Percentiles rank a stretch among this genome's conserved stretches.
Evolutionary conservation across 1,139 yeast genomes (phyloP).

Genomic region (Suhomyces yuchorum): DNA sequence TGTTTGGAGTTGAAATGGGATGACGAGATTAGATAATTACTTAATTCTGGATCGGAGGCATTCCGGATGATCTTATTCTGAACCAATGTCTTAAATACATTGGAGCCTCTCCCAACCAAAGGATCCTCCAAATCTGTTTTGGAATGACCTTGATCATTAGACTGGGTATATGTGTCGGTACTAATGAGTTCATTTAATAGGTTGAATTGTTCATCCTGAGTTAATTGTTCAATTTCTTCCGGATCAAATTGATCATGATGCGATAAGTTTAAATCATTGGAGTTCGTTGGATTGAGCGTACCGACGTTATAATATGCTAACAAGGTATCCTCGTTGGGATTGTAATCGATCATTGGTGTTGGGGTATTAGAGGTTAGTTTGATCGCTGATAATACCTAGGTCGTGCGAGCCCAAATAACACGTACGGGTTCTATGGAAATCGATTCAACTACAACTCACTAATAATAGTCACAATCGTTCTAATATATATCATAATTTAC

Average conservation of each 20-base stretch:
- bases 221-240: constrained; percentile 26
- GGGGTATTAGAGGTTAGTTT: background rate
- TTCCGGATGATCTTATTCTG: constrained; percentile 40
- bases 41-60: constrained; percentile 43
- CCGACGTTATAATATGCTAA: constrained; percentile 30
- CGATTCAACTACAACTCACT: background rate
- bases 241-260: constrained; percentile 24
- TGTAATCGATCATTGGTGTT: constrained; percentile 29
- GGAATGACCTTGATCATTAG: constrained; percentile 9
- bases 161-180: constrained; percentile 4
- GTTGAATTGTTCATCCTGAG: constrained; percentile 34
- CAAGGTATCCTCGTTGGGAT: constrained; percentile 23
- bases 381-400: background rate
- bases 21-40: constrained; percentile 67
- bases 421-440: background rate
- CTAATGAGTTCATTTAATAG: constrained; percentile 31
- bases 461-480: background rate
- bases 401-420: constrained; percentile 1
- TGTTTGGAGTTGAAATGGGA: constrained; percentile 71
- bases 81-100: constrained; percentile 45
- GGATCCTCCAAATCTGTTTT: constrained; percentile 48
- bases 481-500: background rate
- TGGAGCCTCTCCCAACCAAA: constrained; percentile 50
- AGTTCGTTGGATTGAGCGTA: constrained; percentile 27
- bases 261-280: constrained; percentile 25